These are phyloP conservation scores for Kluyveromyces nonfermentans DNA, from an alignment of 805 yeast genomes.

Conservation along the genomic window DNA sequence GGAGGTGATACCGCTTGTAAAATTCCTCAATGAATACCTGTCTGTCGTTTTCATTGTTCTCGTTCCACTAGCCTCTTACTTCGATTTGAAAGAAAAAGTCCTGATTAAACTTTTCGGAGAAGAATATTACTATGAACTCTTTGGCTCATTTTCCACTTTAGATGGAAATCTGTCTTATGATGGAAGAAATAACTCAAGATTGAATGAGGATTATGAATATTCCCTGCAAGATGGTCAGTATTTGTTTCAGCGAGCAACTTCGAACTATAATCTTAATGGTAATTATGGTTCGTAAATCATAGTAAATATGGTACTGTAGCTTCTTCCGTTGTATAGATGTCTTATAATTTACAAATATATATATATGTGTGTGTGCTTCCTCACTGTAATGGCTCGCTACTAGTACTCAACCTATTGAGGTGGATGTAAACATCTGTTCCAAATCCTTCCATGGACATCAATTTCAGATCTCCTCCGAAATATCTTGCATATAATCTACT, in stretches of 20 bases:
- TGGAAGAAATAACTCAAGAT: constrained; percentile 13
- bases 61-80: constrained; percentile 20
- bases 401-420: constrained; percentile 65
- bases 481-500: constrained; percentile 80
- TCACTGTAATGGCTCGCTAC: constrained; percentile 50
- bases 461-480: constrained; percentile 81
- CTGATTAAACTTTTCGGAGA: constrained; percentile 23
- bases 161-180: constrained; percentile 2
- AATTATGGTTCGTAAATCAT: neutral
- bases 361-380: neutral
- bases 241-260: constrained; percentile 25
- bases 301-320: neutral
- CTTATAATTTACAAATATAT: neutral
- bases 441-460: constrained; percentile 88
- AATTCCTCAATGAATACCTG: constrained; percentile 19
- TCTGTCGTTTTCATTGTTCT: constrained; percentile 21
- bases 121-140: constrained; percentile 27
- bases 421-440: constrained; percentile 91
- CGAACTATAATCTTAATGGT: constrained; percentile 11
- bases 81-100: constrained; percentile 23
- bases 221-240: constrained; percentile 28
- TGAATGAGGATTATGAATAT: constrained; percentile 35
- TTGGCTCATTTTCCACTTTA: constrained; percentile 11
- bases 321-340: neutral
- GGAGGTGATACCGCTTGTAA: constrained; percentile 22